Evolutionary conservation across 345 rosid genomes (phyloP), one percentile per base, ranked within the genome.

Genomic region (Bretschneidera sinensis): DNA sequence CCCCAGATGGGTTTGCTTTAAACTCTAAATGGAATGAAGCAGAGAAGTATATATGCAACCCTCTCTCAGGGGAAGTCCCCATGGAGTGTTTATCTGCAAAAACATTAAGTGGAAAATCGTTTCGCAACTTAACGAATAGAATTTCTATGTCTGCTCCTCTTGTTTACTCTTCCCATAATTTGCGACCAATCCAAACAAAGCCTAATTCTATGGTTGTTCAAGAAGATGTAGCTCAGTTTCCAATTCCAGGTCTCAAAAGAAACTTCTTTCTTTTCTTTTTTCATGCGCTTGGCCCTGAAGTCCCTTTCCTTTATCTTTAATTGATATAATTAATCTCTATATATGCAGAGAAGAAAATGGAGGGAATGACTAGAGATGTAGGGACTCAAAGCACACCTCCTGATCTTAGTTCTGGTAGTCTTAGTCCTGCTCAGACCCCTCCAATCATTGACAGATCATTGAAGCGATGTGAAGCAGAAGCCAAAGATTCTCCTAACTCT

Each of bases 21-120:
- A 81, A 95, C 55, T 88, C 99, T 0, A 91, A 95, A 63, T 95
- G 99, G 99, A 86, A 77, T 58, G 98, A 95, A 69, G 99, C 99
- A 19, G 98, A 95, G 84, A 91, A 83, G 39, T 95, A 95, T 68
- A 95, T 95, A 15, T 78, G 94, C 66, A 95, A 95, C 57, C 99
- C 99, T 31, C 79, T 81, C n/a, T 95, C 99, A n/a, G 98, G 99
- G 61, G 83, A 88, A 70, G 87, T 91, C 24, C 99, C 99, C n/a
- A 74, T 79, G 95, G 99, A 91, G 71, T 95, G 99, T 74, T 73
- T 95, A 23, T 95, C 99, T 19, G 85, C 95, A 2, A 92, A 87
- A 75, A 83, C 95, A 23, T 69, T 89, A 3, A 77, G 89, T 25
- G 86, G 80, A 24, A 85, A 92, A 75, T 90, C 97, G 18, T 91